phyloP scores from a whole-genome alignment of 495 filamentous ascomycete genomes.

The Trichoderma reesei region DNA sequence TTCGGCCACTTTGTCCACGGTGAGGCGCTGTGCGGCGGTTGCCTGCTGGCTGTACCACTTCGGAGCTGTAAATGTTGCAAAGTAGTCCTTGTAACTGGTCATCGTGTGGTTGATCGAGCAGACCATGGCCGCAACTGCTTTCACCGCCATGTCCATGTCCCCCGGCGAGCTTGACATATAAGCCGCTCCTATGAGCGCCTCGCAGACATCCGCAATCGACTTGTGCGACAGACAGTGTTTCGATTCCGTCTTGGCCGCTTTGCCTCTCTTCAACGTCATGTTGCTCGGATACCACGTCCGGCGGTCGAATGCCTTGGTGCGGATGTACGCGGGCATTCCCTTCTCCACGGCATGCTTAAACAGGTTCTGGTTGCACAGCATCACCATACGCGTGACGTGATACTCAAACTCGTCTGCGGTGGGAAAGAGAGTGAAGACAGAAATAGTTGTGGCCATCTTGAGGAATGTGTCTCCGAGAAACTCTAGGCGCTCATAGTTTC shows the following conservation, averaged over 20 bases:
- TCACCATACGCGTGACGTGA: conserved; percentile 81
- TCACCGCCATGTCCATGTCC: conserved; percentile 70
- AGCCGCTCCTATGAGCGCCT: conserved; percentile 87
- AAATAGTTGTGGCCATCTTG: conserved; percentile 90
- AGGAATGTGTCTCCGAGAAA: conserved; percentile 91
- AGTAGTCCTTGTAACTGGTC: conserved; percentile 62
- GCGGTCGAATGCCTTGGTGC: conserved; percentile 71
- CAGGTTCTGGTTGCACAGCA: conserved; percentile 89
- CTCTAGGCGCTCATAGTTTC: conserved; percentile 91
- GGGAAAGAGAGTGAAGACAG: conserved; percentile 65
- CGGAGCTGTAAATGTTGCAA: conserved; percentile 57
- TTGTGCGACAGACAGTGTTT: conserved; percentile 72
- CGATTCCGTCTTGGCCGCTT: conserved; percentile 30
- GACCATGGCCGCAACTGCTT: conserved; percentile 72
- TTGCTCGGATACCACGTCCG: conserved; percentile 78
- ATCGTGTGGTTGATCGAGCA: conserved; percentile 56
- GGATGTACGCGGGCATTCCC: conserved; percentile 67
- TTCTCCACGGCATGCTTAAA: conserved; percentile 62
- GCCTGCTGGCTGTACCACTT: conserved; percentile 47
- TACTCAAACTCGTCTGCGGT: conserved; percentile 77
- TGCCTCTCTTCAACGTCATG: conserved; percentile 44
- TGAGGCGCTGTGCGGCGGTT: conserved; percentile 37
- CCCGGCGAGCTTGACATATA: conserved; percentile 52
- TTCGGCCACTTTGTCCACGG: conserved; percentile 50
- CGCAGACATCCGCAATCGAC: conserved; percentile 92